Conservation (phyloP, 108 stramenopile species). For the Nitzschia putrida region DNA sequence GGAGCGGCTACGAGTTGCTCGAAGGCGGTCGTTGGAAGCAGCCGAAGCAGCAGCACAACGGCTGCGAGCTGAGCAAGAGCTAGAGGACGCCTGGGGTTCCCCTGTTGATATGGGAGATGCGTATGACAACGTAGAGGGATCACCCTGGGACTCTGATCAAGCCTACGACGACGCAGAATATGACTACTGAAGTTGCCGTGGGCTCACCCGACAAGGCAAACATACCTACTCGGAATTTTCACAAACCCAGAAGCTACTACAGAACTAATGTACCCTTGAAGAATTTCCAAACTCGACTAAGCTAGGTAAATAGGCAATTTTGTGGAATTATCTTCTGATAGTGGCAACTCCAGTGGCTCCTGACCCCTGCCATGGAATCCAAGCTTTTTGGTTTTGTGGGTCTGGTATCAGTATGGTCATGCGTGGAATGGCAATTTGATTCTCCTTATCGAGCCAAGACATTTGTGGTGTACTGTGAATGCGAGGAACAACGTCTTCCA, state of each 20-base stretch:
- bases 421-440: conserved; percentile 55
- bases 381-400: conserved; percentile 17
- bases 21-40: conserved; percentile 53
- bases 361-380: conserved; percentile 21
- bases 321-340: background rate
- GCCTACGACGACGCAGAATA: conserved; percentile 24
- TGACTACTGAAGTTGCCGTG: background rate
- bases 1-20: conserved; percentile 54
- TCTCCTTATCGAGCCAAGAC: conserved; percentile 56
- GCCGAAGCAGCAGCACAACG: conserved; percentile 26
- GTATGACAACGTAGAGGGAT: conserved; percentile 12
- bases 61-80: conserved; percentile 20
- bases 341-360: background rate
- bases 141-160: conserved; percentile 35
- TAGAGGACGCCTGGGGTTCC: conserved; percentile 26
- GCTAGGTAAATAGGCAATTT: background rate
- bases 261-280: no score
- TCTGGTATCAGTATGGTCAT: conserved; percentile 60
- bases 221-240: no score
- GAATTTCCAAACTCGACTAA: background rate
- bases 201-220: no score
- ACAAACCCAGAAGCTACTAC: no score
- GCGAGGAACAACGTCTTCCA: conserved; percentile 58
- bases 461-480: conserved; percentile 62
- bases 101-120: conserved; percentile 5